These are phyloP conservation scores for Melaleuca alternifolia DNA, from an alignment of 345 rosid species.

Conservation along the genomic window DNA sequence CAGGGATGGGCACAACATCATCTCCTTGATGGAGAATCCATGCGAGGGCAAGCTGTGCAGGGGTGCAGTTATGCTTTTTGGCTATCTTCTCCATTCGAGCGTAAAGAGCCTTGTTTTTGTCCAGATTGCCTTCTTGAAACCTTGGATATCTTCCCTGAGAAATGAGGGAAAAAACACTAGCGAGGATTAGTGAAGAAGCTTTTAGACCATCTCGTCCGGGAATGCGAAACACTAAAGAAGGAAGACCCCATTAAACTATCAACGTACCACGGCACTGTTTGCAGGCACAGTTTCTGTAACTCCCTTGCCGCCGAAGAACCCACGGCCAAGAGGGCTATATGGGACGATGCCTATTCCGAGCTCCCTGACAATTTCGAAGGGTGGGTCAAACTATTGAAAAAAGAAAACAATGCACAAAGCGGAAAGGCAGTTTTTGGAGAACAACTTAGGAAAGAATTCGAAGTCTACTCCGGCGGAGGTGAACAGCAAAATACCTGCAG, in stretches of 20 bases:
- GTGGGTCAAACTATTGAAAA: background rate
- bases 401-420: background rate
- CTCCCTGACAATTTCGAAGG: background rate
- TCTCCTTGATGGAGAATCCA: constrained; percentile 34
- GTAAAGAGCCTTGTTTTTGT: constrained; percentile 19
- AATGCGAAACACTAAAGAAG: background rate
- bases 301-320: background rate
- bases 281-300: background rate
- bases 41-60: constrained; percentile 33
- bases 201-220: background rate
- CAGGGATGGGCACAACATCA: constrained; percentile 35
- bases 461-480: background rate
- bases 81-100: constrained; percentile 15
- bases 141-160: constrained; percentile 4
- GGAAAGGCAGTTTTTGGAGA: background rate
- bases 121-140: constrained; percentile 17
- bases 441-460: background rate
- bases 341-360: constrained; percentile 6
- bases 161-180: background rate
- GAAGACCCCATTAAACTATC: background rate
- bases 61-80: constrained; percentile 10
- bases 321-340: background rate
- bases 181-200: background rate
- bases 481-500: constrained; percentile 6
- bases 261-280: background rate